Conservation (phyloP, 2,329 filamentous ascomycete species). For the Cladosporium colombiae region DNA sequence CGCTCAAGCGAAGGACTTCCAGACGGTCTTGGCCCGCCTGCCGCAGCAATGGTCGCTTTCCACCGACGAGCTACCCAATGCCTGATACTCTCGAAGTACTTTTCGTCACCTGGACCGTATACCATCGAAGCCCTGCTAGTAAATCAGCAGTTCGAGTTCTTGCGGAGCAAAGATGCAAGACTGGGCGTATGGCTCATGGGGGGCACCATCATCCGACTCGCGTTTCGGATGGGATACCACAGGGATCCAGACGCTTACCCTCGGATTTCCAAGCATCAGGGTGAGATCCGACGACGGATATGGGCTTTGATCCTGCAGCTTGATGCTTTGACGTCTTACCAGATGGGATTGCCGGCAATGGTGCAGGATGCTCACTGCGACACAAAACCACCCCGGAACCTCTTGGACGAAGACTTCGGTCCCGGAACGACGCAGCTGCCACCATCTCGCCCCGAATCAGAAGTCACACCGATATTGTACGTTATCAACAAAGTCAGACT, state of each 20-base stretch:
- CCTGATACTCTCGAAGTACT: not conserved
- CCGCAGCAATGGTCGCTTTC: not conserved
- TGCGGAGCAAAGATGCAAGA: not conserved
- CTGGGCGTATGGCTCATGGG: not conserved
- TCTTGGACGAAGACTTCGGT: conserved; percentile 1
- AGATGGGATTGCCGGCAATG: not conserved
- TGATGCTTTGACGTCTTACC: not conserved
- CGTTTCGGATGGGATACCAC: conserved; percentile 9
- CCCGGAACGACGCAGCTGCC: not conserved
- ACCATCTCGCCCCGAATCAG: not conserved
- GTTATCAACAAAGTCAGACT: not conserved
- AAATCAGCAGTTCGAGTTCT: not conserved
- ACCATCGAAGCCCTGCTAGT: conserved; percentile 1
- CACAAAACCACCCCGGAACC: not conserved
- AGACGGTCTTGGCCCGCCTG: not conserved
- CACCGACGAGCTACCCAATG: not conserved
- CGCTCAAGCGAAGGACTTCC: not conserved
- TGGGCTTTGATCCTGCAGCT: conserved; percentile 8
- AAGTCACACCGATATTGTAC: not conserved
- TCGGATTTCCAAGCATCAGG: not conserved
- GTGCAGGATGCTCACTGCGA: not conserved
- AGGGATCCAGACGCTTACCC: not conserved
- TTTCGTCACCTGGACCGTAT: not conserved
- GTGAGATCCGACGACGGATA: conserved; percentile 2
- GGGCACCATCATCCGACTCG: not conserved